phyloP scores from a whole-genome alignment of 768 basidiomycete species.

The Suillus tomentosus region DNA sequence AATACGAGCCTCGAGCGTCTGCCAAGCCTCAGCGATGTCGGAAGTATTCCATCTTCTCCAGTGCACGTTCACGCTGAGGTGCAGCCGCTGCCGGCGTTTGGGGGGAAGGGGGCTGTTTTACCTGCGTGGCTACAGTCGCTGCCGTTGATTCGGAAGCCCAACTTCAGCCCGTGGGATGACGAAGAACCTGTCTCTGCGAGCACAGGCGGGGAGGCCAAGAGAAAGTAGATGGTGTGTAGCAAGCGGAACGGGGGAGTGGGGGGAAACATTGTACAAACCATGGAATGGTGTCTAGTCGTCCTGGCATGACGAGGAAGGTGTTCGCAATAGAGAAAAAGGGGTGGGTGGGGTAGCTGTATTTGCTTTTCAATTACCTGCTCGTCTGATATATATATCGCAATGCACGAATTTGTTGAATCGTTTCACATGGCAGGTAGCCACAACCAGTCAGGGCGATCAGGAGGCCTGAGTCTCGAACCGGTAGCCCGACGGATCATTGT shows the following conservation, averaged over 20 bases:
- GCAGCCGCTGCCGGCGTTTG: constrained; percentile 19
- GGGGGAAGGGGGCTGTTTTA: constrained; percentile 37
- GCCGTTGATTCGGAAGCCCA: constrained; percentile 65
- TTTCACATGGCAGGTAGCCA: neutral
- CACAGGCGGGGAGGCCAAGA: constrained; percentile 17
- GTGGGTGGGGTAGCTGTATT: constrained; percentile 24
- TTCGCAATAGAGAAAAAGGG: constrained; percentile 17
- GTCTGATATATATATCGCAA: constrained; percentile 34
- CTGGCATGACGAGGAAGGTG: constrained; percentile 16
- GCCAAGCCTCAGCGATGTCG: constrained; percentile 77
- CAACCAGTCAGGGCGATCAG: neutral
- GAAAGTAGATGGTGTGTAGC: constrained; percentile 22
- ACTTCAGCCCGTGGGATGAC: constrained; percentile 85
- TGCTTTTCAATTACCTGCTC: constrained; percentile 27
- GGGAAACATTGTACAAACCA: constrained; percentile 17
- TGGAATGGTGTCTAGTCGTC: constrained; percentile 14
- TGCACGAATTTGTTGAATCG: constrained; percentile 31
- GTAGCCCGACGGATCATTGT: neutral
- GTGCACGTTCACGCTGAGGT: constrained; percentile 47
- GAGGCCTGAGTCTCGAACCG: no score
- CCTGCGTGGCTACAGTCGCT: constrained; percentile 73
- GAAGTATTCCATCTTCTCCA: constrained; percentile 71
- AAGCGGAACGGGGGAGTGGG: constrained; percentile 5
- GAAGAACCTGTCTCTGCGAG: constrained; percentile 45
- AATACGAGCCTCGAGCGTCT: constrained; percentile 78